Percentiles rank a stretch among this genome's conserved stretches.
phyloP scores from a whole-genome alignment of 805 yeast genomes.

The Yarrowia bubula region DNA sequence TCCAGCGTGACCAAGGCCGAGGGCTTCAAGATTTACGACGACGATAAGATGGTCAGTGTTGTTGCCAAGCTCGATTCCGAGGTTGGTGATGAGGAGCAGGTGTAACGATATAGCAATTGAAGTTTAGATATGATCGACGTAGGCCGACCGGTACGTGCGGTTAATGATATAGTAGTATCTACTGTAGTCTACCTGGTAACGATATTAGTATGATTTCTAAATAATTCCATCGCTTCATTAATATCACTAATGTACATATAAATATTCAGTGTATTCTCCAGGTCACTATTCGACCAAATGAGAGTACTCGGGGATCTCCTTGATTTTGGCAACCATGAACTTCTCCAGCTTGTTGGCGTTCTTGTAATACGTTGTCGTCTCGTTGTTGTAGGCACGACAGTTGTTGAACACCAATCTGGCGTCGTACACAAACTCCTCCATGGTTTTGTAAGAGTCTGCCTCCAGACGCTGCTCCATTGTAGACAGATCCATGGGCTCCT shows the following conservation, averaged over 20 bases:
- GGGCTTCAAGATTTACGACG: slow-evolving; percentile 83
- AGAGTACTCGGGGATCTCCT: slow-evolving; percentile 89
- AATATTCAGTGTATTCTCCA: neutral
- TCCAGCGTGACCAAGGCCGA: slow-evolving; percentile 84
- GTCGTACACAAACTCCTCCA: slow-evolving; percentile 91
- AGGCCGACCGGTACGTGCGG: too few relatives aligned
- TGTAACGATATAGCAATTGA: slow-evolving; percentile 3
- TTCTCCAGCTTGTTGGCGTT: slow-evolving; percentile 93
- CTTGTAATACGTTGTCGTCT: slow-evolving; percentile 90
- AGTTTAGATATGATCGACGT: neutral
- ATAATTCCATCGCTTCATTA: slow-evolving; percentile 1
- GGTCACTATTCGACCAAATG: slow-evolving; percentile 60
- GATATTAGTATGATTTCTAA: neutral
- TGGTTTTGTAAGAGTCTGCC: slow-evolving; percentile 82
- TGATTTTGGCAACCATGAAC: slow-evolving; percentile 74
- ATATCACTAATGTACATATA: slow-evolving; percentile 26
- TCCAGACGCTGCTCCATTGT: slow-evolving; percentile 94
- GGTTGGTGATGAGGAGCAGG: slow-evolving; percentile 25
- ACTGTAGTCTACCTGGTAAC: neutral
- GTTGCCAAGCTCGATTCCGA: slow-evolving; percentile 54
- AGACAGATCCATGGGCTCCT: slow-evolving; percentile 96
- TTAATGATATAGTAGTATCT: too few relatives aligned
- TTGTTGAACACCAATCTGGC: slow-evolving; percentile 81
- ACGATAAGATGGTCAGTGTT: slow-evolving; percentile 76
- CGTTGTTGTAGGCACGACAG: slow-evolving; percentile 90